A percentile compares a stretch with the other conserved stretches of the same genome.
Conservation (phyloP, 805 yeast species). For the Wickerhamomyces silvicola region DNA sequence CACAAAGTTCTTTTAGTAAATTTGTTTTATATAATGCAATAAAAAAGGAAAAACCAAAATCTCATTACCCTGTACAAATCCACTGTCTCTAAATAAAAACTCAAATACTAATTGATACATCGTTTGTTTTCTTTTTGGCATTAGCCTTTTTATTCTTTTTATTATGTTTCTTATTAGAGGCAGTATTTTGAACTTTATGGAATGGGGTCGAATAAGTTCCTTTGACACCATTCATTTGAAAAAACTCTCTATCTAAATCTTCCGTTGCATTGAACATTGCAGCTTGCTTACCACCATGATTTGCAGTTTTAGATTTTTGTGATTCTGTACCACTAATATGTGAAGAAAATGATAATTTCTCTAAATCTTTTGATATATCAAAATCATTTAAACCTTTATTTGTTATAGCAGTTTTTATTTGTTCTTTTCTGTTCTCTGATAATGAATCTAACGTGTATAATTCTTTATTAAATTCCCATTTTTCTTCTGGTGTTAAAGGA, state of each 20-base stretch:
- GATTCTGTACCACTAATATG: conserved; percentile 53
- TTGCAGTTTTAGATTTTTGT: conserved; percentile 43
- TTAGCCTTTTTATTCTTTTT: conserved; percentile 71
- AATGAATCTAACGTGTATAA: conserved; percentile 58
- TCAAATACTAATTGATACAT: conserved; percentile 7
- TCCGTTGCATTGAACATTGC: conserved; percentile 72
- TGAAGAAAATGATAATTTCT: conserved; percentile 69
- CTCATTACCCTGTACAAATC: neutral
- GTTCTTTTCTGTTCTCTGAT: conserved; percentile 69
- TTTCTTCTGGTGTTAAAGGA: conserved; percentile 43
- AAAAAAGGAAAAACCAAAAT: neutral
- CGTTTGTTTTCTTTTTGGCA: conserved; percentile 27
- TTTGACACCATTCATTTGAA: conserved; percentile 55
- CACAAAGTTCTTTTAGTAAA: neutral
- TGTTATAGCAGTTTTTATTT: conserved; percentile 57
- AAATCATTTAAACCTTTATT: conserved; percentile 51
- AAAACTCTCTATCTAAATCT: conserved; percentile 82
- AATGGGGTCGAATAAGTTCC: conserved; percentile 70
- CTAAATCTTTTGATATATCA: conserved; percentile 63
- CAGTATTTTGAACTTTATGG: conserved; percentile 41
- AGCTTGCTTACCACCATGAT: conserved; percentile 80
- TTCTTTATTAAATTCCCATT: conserved; percentile 65
- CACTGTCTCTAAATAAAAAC: conserved; percentile 5
- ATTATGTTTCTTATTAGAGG: conserved; percentile 48
- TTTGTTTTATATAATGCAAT: neutral